These are phyloP conservation scores for Sporothrix pallida DNA, from an alignment of 2,329 filamentous ascomycete genomes.

Conservation along the genomic window DNA sequence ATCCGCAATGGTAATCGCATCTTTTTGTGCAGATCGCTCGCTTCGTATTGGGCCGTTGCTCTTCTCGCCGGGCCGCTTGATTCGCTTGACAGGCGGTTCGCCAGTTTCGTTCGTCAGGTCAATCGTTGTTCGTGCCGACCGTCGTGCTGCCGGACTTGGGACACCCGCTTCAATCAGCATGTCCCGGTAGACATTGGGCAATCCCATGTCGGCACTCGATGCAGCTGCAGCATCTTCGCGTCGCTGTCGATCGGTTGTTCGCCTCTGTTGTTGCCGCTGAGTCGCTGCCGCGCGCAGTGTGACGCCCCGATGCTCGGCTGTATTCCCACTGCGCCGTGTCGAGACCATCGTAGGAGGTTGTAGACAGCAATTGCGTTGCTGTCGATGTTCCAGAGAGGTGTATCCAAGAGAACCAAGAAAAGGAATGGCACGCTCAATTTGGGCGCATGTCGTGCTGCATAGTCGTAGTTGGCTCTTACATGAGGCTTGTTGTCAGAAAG, in stretches of 20 bases:
- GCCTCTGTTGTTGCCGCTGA: constrained; percentile 30
- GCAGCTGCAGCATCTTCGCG: not conserved
- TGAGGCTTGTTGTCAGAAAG: not conserved
- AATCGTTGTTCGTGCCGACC: not conserved
- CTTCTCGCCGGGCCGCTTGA: constrained; percentile 39
- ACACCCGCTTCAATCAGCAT: constrained; percentile 39
- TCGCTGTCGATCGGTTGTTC: not conserved
- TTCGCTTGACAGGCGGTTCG: constrained; percentile 37
- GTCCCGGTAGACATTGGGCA: constrained; percentile 36
- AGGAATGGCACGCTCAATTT: not conserved
- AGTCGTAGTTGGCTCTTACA: not conserved
- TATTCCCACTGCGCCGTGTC: constrained; percentile 29
- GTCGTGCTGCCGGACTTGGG: constrained; percentile 1
- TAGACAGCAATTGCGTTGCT: not conserved
- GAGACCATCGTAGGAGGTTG: constrained; percentile 26
- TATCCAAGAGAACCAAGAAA: not conserved
- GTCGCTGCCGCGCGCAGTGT: constrained; percentile 31
- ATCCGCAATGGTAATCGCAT: not conserved
- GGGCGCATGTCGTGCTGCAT: constrained; percentile 2
- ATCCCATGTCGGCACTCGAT: not conserved
- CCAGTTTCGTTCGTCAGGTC: not conserved
- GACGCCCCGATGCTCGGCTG: constrained; percentile 29
- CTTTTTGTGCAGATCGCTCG: not conserved
- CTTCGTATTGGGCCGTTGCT: not conserved
- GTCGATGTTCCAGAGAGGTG: not conserved